These are phyloP conservation scores for Talaromyces stipitatus DNA, from an alignment of 495 filamentous ascomycete species.

Conservation along the genomic window DNA sequence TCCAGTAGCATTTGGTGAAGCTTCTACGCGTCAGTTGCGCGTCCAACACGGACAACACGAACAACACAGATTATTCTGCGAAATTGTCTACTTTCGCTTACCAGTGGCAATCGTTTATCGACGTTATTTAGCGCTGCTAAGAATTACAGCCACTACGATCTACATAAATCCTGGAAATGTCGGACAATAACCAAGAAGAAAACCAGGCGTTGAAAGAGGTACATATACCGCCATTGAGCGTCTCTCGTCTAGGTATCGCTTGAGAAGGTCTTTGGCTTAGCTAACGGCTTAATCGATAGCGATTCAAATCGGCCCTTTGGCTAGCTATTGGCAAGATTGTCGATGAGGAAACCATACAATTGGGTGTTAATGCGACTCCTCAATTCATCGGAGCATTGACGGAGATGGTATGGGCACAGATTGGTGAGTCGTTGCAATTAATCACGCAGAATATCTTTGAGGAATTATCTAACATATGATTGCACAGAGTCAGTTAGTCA, in stretches of 20 bases:
- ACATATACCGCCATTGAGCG: background rate
- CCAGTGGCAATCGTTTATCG: background rate
- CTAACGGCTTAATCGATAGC: slow-evolving; percentile 35
- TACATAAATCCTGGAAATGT: background rate
- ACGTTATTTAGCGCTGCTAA: background rate
- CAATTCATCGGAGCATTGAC: slow-evolving; percentile 92
- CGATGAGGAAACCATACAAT: slow-evolving; percentile 70
- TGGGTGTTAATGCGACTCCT: slow-evolving; percentile 80
- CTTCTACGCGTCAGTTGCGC: background rate
- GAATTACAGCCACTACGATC: background rate
- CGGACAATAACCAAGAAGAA: background rate
- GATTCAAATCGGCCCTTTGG: slow-evolving; percentile 92
- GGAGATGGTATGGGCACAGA: slow-evolving; percentile 85
- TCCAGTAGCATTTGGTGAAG: too few relatives aligned
- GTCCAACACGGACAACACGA: too few relatives aligned
- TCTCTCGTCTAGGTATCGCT: background rate
- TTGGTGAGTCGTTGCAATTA: slow-evolving; percentile 46
- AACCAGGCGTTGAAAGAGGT: background rate
- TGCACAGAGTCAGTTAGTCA: slow-evolving; percentile 59
- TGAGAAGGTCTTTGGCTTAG: background rate
- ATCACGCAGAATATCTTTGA: background rate
- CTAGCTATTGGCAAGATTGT: slow-evolving; percentile 81
- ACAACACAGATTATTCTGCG: background rate
- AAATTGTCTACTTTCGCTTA: background rate
- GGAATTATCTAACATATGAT: background rate